phyloP scores from a whole-genome alignment of 2,329 filamentous ascomycete genomes.

The Curvularia sp. region DNA sequence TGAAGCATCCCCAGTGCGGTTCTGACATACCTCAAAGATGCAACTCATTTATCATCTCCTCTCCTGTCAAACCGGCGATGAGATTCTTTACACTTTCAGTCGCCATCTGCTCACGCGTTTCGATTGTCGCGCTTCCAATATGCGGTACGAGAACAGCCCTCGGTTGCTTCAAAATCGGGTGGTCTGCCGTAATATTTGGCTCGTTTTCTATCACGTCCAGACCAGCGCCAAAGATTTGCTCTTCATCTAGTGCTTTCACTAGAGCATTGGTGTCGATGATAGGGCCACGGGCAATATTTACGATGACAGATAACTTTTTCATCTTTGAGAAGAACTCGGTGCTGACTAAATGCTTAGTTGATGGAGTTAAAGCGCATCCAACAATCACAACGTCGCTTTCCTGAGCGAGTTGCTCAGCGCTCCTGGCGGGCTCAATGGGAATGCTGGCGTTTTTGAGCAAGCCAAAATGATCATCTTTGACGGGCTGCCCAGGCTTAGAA shows the following conservation, averaged over 20 bases:
- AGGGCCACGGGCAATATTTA: conserved; percentile 64
- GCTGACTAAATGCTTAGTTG: conserved; percentile 39
- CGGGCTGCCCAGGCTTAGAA: conserved; percentile 33
- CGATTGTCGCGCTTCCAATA: conserved; percentile 64
- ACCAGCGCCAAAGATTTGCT: conserved; percentile 60
- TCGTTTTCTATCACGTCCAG: conserved; percentile 65
- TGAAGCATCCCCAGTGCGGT: neutral
- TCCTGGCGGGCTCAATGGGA: conserved; percentile 29
- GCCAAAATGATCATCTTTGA: conserved; percentile 35
- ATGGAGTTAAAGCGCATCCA: conserved; percentile 36
- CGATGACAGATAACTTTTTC: conserved; percentile 61
- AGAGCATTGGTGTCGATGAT: conserved; percentile 63
- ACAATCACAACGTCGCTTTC: conserved; percentile 43
- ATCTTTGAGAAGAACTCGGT: conserved; percentile 53
- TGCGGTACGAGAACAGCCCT: conserved; percentile 64
- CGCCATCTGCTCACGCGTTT: conserved; percentile 66
- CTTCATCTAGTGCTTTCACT: conserved; percentile 58
- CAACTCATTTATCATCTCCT: conserved; percentile 41
- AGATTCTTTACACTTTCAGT: conserved; percentile 63
- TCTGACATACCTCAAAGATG: conserved; percentile 20
- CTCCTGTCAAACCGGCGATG: conserved; percentile 36
- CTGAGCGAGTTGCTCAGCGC: conserved; percentile 32
- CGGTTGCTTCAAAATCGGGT: conserved; percentile 56
- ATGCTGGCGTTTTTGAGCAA: conserved; percentile 27
- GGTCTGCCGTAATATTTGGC: conserved; percentile 56